Evolutionary conservation across 1,284 basidiomycete genomes (phyloP).

Genomic region (Hymenochaete sp.): DNA sequence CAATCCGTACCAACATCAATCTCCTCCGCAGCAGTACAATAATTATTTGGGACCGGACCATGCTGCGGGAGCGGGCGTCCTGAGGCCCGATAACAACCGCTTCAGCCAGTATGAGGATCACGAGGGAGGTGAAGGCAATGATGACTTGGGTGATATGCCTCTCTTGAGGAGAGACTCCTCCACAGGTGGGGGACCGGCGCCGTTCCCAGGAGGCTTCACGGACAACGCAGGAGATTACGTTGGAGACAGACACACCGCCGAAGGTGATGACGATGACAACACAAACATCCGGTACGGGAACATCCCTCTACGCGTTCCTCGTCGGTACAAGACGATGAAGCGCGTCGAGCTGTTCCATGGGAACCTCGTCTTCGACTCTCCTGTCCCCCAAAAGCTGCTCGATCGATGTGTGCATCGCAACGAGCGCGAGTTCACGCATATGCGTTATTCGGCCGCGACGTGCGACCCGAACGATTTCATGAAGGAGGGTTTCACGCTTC

Average conservation of each 20-base stretch:
- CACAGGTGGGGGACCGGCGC: conserved; percentile 22
- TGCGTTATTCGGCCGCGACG: conserved; percentile 91
- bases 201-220: conserved; percentile 36
- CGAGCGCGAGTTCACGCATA: conserved; percentile 88
- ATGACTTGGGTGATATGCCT: conserved; percentile 56
- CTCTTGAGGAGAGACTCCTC: conserved; percentile 42
- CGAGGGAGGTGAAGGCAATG: conserved; percentile 31
- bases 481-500: conserved; percentile 69
- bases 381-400: conserved; percentile 79
- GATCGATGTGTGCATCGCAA: conserved; percentile 67
- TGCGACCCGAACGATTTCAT: conserved; percentile 89
- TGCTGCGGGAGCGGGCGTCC: not conserved
- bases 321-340: conserved; percentile 88
- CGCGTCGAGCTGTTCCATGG: conserved; percentile 86
- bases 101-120: conserved; percentile 30
- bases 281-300: conserved; percentile 72
- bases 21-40: conserved; percentile 9
- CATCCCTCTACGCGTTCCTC: conserved; percentile 78
- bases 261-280: conserved; percentile 33
- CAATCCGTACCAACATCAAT: conserved; percentile 14
- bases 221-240: conserved; percentile 17
- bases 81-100: conserved; percentile 12
- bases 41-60: conserved; percentile 4
- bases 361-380: conserved; percentile 82
- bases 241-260: too few relatives aligned